These are phyloP conservation scores for Aspergillus ochraceus DNA, from an alignment of 2,329 filamentous ascomycete species.

Conservation along the genomic window DNA sequence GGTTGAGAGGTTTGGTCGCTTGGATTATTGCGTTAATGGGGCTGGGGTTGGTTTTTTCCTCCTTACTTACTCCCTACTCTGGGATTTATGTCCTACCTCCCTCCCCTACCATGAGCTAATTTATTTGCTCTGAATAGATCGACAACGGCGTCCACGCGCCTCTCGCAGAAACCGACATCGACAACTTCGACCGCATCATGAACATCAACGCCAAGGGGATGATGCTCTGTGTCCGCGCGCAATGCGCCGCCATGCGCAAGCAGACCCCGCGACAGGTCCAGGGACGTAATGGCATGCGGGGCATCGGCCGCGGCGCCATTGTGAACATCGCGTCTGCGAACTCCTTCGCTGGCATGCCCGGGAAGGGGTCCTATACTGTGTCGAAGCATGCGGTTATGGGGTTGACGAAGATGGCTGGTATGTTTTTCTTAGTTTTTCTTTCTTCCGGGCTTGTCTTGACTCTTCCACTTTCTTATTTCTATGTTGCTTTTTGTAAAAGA, in stretches of 20 bases:
- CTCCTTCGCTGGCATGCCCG: background rate
- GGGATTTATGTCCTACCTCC: too few relatives aligned
- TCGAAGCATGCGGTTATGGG: conserved; percentile 7
- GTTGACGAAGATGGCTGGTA: conserved; percentile 3
- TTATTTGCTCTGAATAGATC: background rate
- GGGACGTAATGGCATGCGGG: background rate
- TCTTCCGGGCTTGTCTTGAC: too few relatives aligned
- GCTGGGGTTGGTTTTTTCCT: conserved; percentile 1
- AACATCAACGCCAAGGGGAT: conserved; percentile 2
- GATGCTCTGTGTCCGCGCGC: conserved; percentile 1
- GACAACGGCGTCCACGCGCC: conserved; percentile 1
- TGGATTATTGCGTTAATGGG: conserved; percentile 5
- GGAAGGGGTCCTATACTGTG: conserved; percentile 2
- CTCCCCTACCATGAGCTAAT: background rate
- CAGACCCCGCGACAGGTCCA: background rate
- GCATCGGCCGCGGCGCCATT: conserved; percentile 4
- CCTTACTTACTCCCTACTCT: background rate
- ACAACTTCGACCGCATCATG: conserved; percentile 1
- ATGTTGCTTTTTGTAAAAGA: too few relatives aligned
- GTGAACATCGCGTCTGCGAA: conserved; percentile 2
- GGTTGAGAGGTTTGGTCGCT: background rate
- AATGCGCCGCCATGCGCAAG: conserved; percentile 1
- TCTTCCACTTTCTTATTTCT: too few relatives aligned
- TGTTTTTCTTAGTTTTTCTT: background rate
- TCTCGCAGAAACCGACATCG: conserved; percentile 4